These are phyloP conservation scores for Picochlorum sp. DNA, from an alignment of 139 green algal species.

Conservation along the genomic window DNA sequence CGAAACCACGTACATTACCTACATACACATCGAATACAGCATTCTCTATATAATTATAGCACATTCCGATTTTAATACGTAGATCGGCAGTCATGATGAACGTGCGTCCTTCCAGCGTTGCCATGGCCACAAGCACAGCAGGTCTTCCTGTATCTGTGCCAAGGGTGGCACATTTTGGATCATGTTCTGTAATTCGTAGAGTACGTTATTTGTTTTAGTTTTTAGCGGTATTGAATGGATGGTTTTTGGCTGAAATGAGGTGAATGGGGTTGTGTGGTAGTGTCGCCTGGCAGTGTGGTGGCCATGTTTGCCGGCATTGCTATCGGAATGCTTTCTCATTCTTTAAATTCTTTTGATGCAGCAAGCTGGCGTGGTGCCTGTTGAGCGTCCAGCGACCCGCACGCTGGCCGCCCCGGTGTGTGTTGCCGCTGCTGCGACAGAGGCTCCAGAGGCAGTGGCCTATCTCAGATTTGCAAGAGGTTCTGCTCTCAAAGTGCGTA, in stretches of 20 bases:
- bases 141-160: neutral
- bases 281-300: too few relatives aligned
- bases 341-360: neutral
- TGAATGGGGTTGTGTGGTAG: too few relatives aligned
- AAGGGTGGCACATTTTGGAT: conserved; percentile 5
- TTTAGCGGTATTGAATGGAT: neutral
- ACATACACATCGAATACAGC: too few relatives aligned
- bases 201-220: neutral
- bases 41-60: too few relatives aligned
- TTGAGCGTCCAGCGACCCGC: neutral
- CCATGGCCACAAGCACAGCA: conserved; percentile 1
- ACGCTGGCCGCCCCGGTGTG: conserved; percentile 11
- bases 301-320: neutral
- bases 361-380: conserved; percentile 5
- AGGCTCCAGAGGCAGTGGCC: conserved; percentile 36
- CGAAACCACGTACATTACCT: too few relatives aligned
- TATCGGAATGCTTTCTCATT: neutral
- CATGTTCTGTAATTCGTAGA: neutral
- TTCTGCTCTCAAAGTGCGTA: conserved; percentile 67
- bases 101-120: neutral
- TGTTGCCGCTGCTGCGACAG: conserved; percentile 11
- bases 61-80: too few relatives aligned
- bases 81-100: too few relatives aligned
- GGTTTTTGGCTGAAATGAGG: too few relatives aligned
- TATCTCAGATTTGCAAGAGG: conserved; percentile 52